phyloP scores from a whole-genome alignment of 129 eudicot genomes.

The Heracleum sosnowskyi region DNA sequence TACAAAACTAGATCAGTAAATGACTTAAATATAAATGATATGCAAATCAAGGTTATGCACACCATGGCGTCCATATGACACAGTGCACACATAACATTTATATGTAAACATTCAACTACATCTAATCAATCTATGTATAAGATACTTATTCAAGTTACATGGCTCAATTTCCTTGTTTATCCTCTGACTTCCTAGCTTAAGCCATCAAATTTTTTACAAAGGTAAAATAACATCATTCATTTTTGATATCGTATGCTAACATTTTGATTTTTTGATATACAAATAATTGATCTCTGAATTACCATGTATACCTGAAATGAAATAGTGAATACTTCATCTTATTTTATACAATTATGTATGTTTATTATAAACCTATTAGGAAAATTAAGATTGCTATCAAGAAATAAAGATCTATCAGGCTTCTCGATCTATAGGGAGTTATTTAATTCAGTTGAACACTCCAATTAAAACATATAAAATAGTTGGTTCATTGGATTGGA shows the following conservation, averaged over 20 bases:
- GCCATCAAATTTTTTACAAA: neutral
- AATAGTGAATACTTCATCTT: neutral
- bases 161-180: neutral
- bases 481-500: too few relatives aligned
- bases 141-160: too few relatives aligned
- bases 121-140: neutral
- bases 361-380: neutral
- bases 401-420: neutral
- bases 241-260: neutral
- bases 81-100: neutral
- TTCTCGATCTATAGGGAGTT: neutral
- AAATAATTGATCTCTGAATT: neutral
- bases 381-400: neutral
- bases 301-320: neutral
- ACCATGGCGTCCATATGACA: neutral
- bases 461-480: too few relatives aligned
- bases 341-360: neutral
- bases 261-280: too few relatives aligned
- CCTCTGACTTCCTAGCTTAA: neutral
- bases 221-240: neutral
- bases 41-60: neutral
- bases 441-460: neutral
- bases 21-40: neutral
- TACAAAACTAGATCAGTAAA: constrained; percentile 2
- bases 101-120: neutral